A percentile compares a stretch with the other conserved stretches of the same genome.
phyloP scores from a whole-genome alignment of 768 basidiomycete species.

The Dictyophora rubrovolvata region DNA sequence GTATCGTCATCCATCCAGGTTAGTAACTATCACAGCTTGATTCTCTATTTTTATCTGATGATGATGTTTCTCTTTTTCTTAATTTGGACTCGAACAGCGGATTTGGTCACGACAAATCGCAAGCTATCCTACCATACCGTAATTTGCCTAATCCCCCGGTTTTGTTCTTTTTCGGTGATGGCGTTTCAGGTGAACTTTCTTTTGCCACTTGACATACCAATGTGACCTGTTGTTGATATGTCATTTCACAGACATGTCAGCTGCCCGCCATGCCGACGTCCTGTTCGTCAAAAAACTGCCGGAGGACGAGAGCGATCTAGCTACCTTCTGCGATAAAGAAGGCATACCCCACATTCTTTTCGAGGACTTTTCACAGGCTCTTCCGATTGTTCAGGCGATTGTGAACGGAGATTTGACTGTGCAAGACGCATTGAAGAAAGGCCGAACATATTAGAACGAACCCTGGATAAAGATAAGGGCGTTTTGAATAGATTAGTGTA shows the following conservation, averaged over 20 bases:
- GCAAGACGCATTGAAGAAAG: constrained; percentile 29
- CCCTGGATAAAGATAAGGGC: no score
- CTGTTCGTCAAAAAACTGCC: constrained; percentile 86
- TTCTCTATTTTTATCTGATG: not conserved
- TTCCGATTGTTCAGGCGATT: constrained; percentile 51
- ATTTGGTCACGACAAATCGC: constrained; percentile 94
- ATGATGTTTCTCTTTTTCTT: not conserved
- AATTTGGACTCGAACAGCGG: constrained; percentile 33
- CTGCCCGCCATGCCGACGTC: constrained; percentile 84
- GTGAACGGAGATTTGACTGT: constrained; percentile 61
- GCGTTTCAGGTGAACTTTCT: constrained; percentile 67
- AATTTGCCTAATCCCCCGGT: constrained; percentile 58
- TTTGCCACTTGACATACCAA: not conserved
- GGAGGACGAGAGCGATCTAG: constrained; percentile 78
- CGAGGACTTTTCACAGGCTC: constrained; percentile 53
- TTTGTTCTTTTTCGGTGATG: constrained; percentile 96
- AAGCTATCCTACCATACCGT: constrained; percentile 88
- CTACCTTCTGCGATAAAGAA: constrained; percentile 69
- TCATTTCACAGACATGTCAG: constrained; percentile 63
- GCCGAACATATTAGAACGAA: not conserved
- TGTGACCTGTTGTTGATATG: not conserved
- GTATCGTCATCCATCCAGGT: constrained; percentile 86
- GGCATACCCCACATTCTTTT: constrained; percentile 76
- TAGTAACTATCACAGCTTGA: constrained; percentile 11
- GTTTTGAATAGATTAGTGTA: not conserved